Percentiles rank a stretch among this genome's conserved stretches.
phyloP scores from a whole-genome alignment of 2,329 filamentous ascomycete genomes.

The Pseudopyrenochaeta lycopersici region DNA sequence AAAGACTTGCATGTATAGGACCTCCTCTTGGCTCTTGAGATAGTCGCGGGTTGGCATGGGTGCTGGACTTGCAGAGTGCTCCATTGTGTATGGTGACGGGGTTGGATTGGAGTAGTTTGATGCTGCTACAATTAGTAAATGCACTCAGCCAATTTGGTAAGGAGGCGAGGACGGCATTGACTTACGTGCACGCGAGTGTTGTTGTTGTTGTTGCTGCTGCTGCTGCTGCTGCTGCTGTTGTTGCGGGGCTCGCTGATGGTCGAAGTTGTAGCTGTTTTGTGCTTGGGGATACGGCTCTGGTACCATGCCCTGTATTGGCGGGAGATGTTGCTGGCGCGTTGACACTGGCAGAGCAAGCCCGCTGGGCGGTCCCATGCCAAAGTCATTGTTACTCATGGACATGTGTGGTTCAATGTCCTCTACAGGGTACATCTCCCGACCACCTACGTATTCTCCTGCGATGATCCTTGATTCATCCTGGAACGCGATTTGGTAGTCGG shows the following conservation, averaged over 20 bases:
- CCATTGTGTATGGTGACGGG: conserved; percentile 33
- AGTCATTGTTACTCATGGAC: conserved; percentile 33
- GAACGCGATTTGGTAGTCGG: conserved; percentile 79
- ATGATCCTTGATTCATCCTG: conserved; percentile 89
- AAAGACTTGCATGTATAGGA: conserved; percentile 91
- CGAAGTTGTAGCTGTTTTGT: conserved; percentile 52
- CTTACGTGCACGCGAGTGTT: no score
- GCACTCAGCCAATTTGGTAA: neutral
- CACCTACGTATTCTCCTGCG: conserved; percentile 88
- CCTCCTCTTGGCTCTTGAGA: conserved; percentile 78
- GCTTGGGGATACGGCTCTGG: conserved; percentile 57
- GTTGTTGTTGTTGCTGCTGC: no score
- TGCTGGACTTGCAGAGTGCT: conserved; percentile 31
- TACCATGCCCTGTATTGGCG: conserved; percentile 60
- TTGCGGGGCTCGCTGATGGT: conserved; percentile 38
- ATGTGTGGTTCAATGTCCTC: conserved; percentile 45
- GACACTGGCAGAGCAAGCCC: conserved; percentile 40
- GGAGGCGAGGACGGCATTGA: neutral
- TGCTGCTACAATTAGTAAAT: conserved; percentile 22
- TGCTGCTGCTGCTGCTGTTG: conserved; percentile 27
- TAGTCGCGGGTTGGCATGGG: conserved; percentile 62
- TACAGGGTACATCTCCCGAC: conserved; percentile 74
- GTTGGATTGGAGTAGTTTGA: conserved; percentile 38
- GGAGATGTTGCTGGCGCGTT: conserved; percentile 59
- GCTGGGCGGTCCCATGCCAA: conserved; percentile 37